phyloP scores from a whole-genome alignment of 305 asterid species.

The Solanum hybrid region DNA sequence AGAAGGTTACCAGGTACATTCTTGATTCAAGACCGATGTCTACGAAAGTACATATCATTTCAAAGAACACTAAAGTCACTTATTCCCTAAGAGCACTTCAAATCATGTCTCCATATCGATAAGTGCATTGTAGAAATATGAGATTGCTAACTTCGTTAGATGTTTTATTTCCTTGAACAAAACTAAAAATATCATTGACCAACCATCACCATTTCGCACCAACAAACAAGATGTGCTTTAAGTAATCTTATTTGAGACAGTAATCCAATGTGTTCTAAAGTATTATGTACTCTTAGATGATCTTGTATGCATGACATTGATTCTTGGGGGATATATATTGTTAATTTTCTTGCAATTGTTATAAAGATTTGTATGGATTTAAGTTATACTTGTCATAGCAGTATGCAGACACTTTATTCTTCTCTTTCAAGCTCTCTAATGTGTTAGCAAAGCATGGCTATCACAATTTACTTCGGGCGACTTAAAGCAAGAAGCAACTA shows the following conservation, averaged over 20 bases:
- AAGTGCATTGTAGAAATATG: background rate
- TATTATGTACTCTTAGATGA: background rate
- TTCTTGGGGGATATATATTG: background rate
- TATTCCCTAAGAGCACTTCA: background rate
- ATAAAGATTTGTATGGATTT: background rate
- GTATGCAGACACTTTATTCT: background rate
- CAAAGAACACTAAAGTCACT: background rate
- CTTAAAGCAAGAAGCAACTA: background rate
- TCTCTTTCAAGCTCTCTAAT: background rate
- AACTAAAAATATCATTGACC: background rate
- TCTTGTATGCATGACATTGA: background rate
- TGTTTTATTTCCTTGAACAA: background rate
- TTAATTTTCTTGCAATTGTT: background rate
- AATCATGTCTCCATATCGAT: background rate
- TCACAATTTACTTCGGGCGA: background rate
- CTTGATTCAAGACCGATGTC: too few relatives aligned
- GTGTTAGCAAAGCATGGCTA: background rate
- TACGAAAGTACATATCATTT: background rate
- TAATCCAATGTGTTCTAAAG: background rate
- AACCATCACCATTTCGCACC: background rate
- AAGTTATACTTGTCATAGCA: background rate
- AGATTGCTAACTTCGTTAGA: background rate
- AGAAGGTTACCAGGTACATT: background rate
- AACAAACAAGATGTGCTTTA: background rate
- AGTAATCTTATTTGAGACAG: background rate